phyloP scores from a whole-genome alignment of 2,329 filamentous ascomycete genomes.

The Karstenula rhodostoma region DNA sequence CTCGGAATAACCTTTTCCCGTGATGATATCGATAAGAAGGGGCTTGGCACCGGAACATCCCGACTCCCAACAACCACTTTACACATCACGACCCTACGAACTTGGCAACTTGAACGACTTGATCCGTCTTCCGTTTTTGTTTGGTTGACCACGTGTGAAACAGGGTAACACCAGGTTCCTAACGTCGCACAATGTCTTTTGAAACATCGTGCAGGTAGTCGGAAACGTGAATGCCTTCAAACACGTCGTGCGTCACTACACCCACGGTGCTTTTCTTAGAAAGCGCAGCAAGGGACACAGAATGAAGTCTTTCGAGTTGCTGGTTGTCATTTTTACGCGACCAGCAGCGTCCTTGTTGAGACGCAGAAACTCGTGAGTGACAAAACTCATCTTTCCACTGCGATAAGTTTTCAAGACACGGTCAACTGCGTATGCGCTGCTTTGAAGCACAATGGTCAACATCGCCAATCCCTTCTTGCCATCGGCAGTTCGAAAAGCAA shows the following conservation, averaged over 20 bases:
- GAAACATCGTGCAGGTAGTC: constrained; percentile 28
- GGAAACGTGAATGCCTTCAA: constrained; percentile 35
- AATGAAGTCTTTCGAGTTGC: background rate
- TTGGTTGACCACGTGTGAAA: constrained; percentile 23
- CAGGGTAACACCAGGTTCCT: constrained; percentile 15
- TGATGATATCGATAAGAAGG: background rate
- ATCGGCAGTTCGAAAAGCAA: background rate
- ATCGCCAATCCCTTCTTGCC: too few species aligned
- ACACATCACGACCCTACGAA: background rate
- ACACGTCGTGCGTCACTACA: background rate
- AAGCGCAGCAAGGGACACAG: background rate
- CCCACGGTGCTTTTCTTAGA: background rate
- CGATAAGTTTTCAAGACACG: background rate
- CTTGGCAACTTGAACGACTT: background rate
- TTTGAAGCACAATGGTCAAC: background rate
- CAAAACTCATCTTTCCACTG: background rate
- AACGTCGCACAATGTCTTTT: constrained; percentile 11
- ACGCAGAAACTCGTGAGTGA: background rate
- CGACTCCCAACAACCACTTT: background rate
- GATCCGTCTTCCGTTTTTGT: background rate
- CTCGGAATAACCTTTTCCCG: background rate
- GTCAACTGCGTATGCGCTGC: background rate
- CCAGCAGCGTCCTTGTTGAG: background rate
- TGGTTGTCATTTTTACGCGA: background rate
- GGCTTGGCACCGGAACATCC: background rate